Conservation (phyloP, 441 rosid genomes). For the Erysimum cheiri region DNA sequence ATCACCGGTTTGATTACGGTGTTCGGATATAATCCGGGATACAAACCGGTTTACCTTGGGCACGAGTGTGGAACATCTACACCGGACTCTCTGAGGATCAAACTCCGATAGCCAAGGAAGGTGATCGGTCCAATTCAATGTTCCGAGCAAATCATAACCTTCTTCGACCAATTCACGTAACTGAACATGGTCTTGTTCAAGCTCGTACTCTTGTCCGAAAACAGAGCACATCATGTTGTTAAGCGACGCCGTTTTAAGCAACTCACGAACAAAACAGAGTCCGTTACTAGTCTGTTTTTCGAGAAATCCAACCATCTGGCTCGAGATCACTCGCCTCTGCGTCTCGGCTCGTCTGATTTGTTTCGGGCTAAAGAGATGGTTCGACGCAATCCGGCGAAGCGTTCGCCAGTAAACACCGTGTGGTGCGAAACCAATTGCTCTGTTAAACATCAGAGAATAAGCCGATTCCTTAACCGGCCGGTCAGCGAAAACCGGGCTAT, state of each 20-base stretch:
- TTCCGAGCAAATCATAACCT: slow-evolving; percentile 89
- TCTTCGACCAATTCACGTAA: slow-evolving; percentile 67
- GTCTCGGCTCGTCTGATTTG: slow-evolving; percentile 64
- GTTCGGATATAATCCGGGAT: slow-evolving; percentile 62
- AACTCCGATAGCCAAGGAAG: slow-evolving; percentile 72
- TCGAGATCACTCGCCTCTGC: slow-evolving; percentile 55
- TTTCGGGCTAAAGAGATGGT: slow-evolving; percentile 73
- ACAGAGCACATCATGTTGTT: slow-evolving; percentile 87
- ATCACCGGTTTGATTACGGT: slow-evolving; percentile 45
- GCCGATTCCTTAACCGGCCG: slow-evolving; percentile 91
- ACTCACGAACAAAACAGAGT: slow-evolving; percentile 51
- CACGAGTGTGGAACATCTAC: slow-evolving; percentile 69
- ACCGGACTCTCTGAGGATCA: slow-evolving; percentile 77
- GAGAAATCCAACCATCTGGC: slow-evolving; percentile 52
- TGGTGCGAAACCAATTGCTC: slow-evolving; percentile 90
- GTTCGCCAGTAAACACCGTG: slow-evolving; percentile 84
- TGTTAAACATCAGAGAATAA: slow-evolving; percentile 74
- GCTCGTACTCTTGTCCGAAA: slow-evolving; percentile 66
- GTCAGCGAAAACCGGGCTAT: slow-evolving; percentile 74
- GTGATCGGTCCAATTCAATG: slow-evolving; percentile 81
- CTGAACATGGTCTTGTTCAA: slow-evolving; percentile 49
- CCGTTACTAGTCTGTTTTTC: slow-evolving; percentile 40
- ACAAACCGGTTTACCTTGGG: slow-evolving; percentile 85
- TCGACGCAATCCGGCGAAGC: slow-evolving; percentile 66
- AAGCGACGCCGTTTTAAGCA: slow-evolving; percentile 78